These are phyloP conservation scores for Arthrobotrys sphaeroides DNA, from an alignment of 2,329 filamentous ascomycete genomes.

Conservation along the genomic window DNA sequence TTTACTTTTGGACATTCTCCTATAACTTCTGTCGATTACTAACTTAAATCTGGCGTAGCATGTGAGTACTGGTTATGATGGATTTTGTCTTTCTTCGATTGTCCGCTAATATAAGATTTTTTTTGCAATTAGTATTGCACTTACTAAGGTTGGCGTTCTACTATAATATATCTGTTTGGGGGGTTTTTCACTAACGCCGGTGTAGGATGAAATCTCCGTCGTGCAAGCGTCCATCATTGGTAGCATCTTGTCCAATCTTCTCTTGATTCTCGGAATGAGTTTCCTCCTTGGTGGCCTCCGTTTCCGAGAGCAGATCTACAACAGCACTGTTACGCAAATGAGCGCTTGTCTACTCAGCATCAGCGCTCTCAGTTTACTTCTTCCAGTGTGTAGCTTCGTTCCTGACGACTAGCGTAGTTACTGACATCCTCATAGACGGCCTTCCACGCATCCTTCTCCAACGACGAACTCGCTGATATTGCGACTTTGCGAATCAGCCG, in stretches of 20 bases:
- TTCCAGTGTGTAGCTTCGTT: slow-evolving; percentile 70
- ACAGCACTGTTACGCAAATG: slow-evolving; percentile 95
- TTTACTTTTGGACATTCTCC: neutral
- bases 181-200: slow-evolving; percentile 57
- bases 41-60: slow-evolving; percentile 39
- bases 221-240: slow-evolving; percentile 90
- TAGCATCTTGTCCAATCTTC: slow-evolving; percentile 85
- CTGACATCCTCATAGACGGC: slow-evolving; percentile 70
- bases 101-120: slow-evolving; percentile 58
- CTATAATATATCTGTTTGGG: neutral
- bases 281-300: slow-evolving; percentile 87
- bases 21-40: slow-evolving; percentile 34
- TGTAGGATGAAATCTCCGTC: slow-evolving; percentile 80
- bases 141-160: slow-evolving; percentile 71
- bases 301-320: slow-evolving; percentile 92
- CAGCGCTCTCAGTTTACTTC: slow-evolving; percentile 85
- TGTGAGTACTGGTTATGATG: slow-evolving; percentile 10
- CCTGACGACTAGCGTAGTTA: neutral
- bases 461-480: slow-evolving; percentile 70
- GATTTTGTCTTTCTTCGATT: slow-evolving; percentile 23
- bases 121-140: slow-evolving; percentile 70
- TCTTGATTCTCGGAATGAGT: slow-evolving; percentile 90
- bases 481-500: slow-evolving; percentile 83
- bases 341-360: slow-evolving; percentile 90
- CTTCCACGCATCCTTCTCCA: slow-evolving; percentile 85